phyloP scores from a whole-genome alignment of 2,329 filamentous ascomycete genomes.

The Fusarium goolgardi region DNA sequence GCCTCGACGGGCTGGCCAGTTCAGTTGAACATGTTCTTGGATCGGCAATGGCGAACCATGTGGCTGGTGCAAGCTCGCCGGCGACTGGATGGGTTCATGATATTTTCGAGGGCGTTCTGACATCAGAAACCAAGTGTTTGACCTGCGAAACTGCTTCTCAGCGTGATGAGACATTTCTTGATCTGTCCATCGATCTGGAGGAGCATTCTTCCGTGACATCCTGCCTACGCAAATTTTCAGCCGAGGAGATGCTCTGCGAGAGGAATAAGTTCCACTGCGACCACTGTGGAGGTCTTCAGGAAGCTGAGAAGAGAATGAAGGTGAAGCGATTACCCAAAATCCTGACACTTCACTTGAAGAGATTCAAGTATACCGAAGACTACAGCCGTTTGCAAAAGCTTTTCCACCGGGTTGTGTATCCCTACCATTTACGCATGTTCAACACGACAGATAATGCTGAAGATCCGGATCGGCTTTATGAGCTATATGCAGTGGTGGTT shows the following conservation, averaged over 20 bases:
- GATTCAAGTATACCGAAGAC: slow-evolving; percentile 99
- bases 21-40: slow-evolving; percentile 59
- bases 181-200: slow-evolving; percentile 94
- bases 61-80: slow-evolving; percentile 63
- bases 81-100: slow-evolving; percentile 94
- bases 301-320: slow-evolving; percentile 99
- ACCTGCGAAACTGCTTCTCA: slow-evolving; percentile 97
- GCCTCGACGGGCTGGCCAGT: slow-evolving; percentile 58
- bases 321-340: slow-evolving; percentile 95
- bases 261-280: slow-evolving; percentile 99
- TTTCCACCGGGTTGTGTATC: slow-evolving; percentile 96
- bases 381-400: slow-evolving; percentile 93
- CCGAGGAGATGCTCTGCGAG: slow-evolving; percentile 98
- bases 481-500: slow-evolving; percentile 96
- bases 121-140: slow-evolving; percentile 94
- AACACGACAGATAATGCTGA: slow-evolving; percentile 97
- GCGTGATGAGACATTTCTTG: slow-evolving; percentile 93
- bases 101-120: slow-evolving; percentile 93
- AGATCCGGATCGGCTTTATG: slow-evolving; percentile 92
- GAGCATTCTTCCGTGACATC: slow-evolving; percentile 97
- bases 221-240: slow-evolving; percentile 94
- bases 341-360: slow-evolving; percentile 90
- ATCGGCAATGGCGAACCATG: slow-evolving; percentile 52
- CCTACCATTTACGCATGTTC: slow-evolving; percentile 94
- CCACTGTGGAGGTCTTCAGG: slow-evolving; percentile 93